phyloP scores from a whole-genome alignment of 2,329 filamentous ascomycete genomes.

The Stachybotrys elegans region DNA sequence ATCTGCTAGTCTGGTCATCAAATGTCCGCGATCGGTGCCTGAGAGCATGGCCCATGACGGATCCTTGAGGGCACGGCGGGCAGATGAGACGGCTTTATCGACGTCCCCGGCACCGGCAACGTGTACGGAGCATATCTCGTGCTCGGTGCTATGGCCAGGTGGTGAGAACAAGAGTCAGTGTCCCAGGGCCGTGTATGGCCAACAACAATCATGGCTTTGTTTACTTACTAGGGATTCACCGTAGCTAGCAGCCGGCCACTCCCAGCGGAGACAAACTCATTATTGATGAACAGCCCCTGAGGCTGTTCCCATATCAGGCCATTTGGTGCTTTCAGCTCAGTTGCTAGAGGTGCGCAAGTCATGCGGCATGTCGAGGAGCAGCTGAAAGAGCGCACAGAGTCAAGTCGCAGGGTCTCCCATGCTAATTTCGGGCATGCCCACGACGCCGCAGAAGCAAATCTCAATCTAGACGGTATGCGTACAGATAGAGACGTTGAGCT shows the following conservation, averaged over 20 bases:
- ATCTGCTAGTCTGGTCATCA: slow-evolving; percentile 67
- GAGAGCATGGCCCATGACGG: slow-evolving; percentile 64
- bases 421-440: no score
- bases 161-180: background rate
- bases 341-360: no score
- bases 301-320: slow-evolving; percentile 68
- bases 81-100: slow-evolving; percentile 64
- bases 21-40: slow-evolving; percentile 60
- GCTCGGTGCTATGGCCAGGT: slow-evolving; percentile 45
- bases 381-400: no score
- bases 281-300: slow-evolving; percentile 77
- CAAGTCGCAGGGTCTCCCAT: no score
- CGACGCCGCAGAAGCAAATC: no score
- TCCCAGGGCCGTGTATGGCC: background rate
- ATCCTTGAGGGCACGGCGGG: slow-evolving; percentile 62
- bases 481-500: no score
- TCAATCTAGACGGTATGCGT: no score
- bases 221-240: slow-evolving; percentile 62
- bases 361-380: no score
- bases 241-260: slow-evolving; percentile 39
- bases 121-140: slow-evolving; percentile 65
- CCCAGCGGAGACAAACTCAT: slow-evolving; percentile 57
- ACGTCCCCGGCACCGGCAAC: slow-evolving; percentile 64
- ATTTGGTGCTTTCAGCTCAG: slow-evolving; percentile 70
- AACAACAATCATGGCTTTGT: slow-evolving; percentile 1